Conservation (phyloP, 352 stramenopile genomes). For the Globisporangium spinosum region DNA sequence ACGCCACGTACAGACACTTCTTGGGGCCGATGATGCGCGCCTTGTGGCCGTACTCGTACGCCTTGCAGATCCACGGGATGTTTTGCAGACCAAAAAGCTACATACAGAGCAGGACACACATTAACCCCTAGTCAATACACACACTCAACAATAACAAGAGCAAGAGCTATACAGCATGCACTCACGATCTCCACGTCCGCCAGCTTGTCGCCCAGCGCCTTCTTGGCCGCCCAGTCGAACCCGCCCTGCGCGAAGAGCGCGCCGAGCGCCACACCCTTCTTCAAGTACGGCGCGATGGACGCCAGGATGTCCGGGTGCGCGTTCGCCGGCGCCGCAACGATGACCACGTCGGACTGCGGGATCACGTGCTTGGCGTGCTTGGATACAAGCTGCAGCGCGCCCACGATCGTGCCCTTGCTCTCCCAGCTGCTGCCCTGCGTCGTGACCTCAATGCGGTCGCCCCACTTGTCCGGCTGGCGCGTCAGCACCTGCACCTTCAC, state of each 20-base stretch:
- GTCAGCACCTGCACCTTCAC: slow-evolving; percentile 81
- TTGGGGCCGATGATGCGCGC: slow-evolving; percentile 90
- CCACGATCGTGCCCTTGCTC: slow-evolving; percentile 65
- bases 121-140: slow-evolving; percentile 1
- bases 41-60: slow-evolving; percentile 85
- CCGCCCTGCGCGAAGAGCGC: slow-evolving; percentile 90
- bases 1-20: slow-evolving; percentile 87
- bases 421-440: slow-evolving; percentile 87
- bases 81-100: slow-evolving; percentile 92
- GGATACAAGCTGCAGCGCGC: slow-evolving; percentile 67
- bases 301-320: slow-evolving; percentile 82
- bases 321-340: slow-evolving; percentile 89
- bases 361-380: slow-evolving; percentile 84
- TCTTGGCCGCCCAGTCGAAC: slow-evolving; percentile 91
- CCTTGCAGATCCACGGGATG: slow-evolving; percentile 94
- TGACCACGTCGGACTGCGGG: slow-evolving; percentile 85
- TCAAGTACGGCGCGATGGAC: slow-evolving; percentile 77
- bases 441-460: slow-evolving; percentile 69
- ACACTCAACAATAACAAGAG: slow-evolving; percentile 16
- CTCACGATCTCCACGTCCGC: slow-evolving; percentile 56
- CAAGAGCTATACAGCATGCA: not conserved
- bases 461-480: slow-evolving; percentile 79
- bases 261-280: slow-evolving; percentile 80
- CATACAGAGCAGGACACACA: slow-evolving; percentile 21
- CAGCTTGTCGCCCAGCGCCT: slow-evolving; percentile 72